Evolutionary conservation across 495 filamentous ascomycete genomes (phyloP).

Genomic region (Daldinia decipiens): DNA sequence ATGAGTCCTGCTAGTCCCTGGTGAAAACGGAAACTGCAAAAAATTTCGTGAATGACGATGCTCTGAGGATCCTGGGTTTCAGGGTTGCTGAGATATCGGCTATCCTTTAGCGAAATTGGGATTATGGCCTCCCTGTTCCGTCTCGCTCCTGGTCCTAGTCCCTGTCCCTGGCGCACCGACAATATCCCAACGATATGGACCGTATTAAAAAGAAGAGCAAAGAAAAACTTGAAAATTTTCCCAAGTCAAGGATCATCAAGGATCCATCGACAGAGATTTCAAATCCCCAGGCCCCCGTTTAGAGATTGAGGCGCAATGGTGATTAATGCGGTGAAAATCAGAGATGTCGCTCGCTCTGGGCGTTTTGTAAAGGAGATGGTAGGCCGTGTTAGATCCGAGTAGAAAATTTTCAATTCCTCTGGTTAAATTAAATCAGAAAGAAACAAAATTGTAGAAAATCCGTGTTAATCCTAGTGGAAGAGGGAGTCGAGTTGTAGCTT

Average conservation of each 20-base stretch:
- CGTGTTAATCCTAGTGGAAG: conserved; percentile 12
- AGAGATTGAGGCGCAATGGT: conserved; percentile 37
- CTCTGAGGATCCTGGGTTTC: conserved; percentile 40
- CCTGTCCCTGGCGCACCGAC: conserved; percentile 34
- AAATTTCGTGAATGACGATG: conserved; percentile 39
- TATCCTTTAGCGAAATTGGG: conserved; percentile 49
- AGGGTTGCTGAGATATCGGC: conserved; percentile 42
- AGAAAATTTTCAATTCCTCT: neutral
- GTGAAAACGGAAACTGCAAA: conserved; percentile 28
- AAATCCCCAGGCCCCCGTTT: conserved; percentile 26
- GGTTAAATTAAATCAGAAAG: neutral
- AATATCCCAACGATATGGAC: conserved; percentile 36
- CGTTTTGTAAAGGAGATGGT: conserved; percentile 15
- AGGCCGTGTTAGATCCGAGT: conserved; percentile 2
- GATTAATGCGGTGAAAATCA: conserved; percentile 24
- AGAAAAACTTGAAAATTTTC: conserved; percentile 32
- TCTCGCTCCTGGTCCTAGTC: conserved; percentile 9
- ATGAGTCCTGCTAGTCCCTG: conserved; percentile 28
- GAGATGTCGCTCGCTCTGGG: conserved; percentile 19
- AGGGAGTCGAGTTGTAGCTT: neutral
- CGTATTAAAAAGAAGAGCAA: conserved; percentile 37
- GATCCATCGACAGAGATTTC: conserved; percentile 26
- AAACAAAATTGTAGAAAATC: neutral
- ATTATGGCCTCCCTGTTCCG: conserved; percentile 32
- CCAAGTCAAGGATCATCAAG: conserved; percentile 36